phyloP scores from a whole-genome alignment of 106 monocot genomes.

The Dendrobium nobile region DNA sequence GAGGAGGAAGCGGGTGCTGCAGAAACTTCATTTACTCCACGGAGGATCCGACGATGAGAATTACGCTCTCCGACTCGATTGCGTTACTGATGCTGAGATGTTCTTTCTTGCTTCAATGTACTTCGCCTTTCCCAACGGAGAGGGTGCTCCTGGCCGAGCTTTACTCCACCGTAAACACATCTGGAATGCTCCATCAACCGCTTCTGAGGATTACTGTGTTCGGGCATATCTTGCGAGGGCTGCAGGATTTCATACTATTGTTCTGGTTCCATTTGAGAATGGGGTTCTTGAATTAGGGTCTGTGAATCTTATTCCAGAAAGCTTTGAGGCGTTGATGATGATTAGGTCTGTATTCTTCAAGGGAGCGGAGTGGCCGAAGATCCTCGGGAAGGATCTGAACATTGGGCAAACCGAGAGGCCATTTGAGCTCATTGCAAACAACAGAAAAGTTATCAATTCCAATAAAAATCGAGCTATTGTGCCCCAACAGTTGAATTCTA shows the following conservation, averaged over 20 bases:
- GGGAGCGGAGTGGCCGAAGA: constrained; percentile 15
- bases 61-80: constrained; percentile 49
- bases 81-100: constrained; percentile 67
- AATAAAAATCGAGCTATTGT: not conserved
- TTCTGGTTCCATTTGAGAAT: constrained; percentile 49
- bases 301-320: constrained; percentile 27
- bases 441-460: not conserved
- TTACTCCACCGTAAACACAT: constrained; percentile 42
- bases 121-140: constrained; percentile 64
- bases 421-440: not conserved
- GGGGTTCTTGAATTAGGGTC: constrained; percentile 75
- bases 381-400: constrained; percentile 56
- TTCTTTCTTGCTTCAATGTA: constrained; percentile 89
- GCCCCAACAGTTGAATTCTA: constrained; percentile 4
- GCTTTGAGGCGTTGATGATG: constrained; percentile 11
- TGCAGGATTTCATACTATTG: constrained; percentile 50
- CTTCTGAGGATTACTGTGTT: constrained; percentile 36
- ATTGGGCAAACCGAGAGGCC: constrained; percentile 3
- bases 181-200: constrained; percentile 38
- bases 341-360: constrained; percentile 26
- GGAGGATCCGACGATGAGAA: constrained; percentile 51
- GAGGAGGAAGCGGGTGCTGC: constrained; percentile 64
- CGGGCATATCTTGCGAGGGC: constrained; percentile 44
- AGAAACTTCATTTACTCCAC: constrained; percentile 42
- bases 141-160: constrained; percentile 59